Conservation (phyloP, 2,329 filamentous ascomycete species). For the Rhinocladiella similis region DNA sequence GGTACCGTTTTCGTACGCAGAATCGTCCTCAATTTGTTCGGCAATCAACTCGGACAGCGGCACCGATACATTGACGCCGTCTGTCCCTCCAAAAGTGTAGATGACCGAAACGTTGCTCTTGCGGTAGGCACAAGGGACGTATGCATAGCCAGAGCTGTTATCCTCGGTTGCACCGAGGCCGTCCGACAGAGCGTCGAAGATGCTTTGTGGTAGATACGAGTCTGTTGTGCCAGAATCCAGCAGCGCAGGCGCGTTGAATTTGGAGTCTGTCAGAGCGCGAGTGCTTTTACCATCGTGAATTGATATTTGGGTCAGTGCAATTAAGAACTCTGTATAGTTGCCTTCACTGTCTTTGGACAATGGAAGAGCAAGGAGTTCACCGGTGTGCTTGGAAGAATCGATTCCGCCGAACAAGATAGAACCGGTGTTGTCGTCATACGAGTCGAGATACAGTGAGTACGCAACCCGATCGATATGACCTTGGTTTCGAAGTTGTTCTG, state of each 20-base stretch:
- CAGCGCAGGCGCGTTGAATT: constrained; percentile 57
- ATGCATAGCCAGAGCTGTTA: constrained; percentile 46
- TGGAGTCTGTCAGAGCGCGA: constrained; percentile 43
- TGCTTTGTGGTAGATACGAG: constrained; percentile 64
- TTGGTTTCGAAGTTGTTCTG: constrained; percentile 53
- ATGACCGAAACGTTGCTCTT: constrained; percentile 39
- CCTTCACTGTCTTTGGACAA: constrained; percentile 1
- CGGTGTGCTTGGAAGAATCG: constrained; percentile 64
- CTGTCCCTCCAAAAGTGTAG: constrained; percentile 55
- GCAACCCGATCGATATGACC: constrained; percentile 16
- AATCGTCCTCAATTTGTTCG: constrained; percentile 40
- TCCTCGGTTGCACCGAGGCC: constrained; percentile 54
- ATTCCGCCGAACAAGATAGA: constrained; percentile 74
- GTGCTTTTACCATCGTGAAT: constrained; percentile 37
- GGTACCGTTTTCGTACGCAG: constrained; percentile 43
- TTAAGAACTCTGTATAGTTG: constrained; percentile 57
- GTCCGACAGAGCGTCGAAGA: constrained; percentile 54
- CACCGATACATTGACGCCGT: constrained; percentile 33
- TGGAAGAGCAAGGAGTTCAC: constrained; percentile 66
- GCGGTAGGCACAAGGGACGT: constrained; percentile 43
- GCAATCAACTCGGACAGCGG: constrained; percentile 56
- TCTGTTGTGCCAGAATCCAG: constrained; percentile 74
- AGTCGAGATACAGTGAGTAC: constrained; percentile 21
- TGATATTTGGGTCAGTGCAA: constrained; percentile 43
- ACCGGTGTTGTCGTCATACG: constrained; percentile 11